Conservation (phyloP, 805 yeast genomes). For the Teunomyces tritomae region DNA sequence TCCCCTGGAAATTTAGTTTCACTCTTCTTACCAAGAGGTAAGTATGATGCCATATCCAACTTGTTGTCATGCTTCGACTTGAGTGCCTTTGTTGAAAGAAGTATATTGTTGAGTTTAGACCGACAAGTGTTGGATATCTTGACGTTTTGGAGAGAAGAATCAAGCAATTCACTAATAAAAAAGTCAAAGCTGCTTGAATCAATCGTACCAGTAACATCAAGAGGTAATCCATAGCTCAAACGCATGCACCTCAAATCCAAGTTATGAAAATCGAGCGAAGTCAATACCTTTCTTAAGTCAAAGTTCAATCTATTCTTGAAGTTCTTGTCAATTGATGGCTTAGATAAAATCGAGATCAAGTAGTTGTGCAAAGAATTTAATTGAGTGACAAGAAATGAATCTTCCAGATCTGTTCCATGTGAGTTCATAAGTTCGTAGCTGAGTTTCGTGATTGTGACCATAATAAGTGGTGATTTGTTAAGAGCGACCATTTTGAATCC, state of each 20-base stretch:
- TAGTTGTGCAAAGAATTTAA: constrained; percentile 73
- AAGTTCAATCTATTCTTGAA: constrained; percentile 73
- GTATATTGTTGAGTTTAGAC: constrained; percentile 51
- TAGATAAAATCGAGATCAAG: constrained; percentile 77
- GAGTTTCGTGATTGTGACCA: constrained; percentile 64
- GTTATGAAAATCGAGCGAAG: constrained; percentile 70
- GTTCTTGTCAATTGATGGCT: constrained; percentile 67
- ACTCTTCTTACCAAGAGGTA: constrained; percentile 5
- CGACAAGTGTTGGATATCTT: constrained; percentile 59
- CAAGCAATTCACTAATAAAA: constrained; percentile 29
- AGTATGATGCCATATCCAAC: constrained; percentile 5
- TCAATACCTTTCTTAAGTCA: constrained; percentile 74
- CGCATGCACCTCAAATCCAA: constrained; percentile 54
- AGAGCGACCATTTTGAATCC: constrained; percentile 54
- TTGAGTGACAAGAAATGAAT: constrained; percentile 41
- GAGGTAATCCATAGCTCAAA: constrained; percentile 32
- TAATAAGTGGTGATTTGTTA: constrained; percentile 64
- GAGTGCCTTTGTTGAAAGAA: constrained; percentile 35
- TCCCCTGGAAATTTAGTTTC: constrained; percentile 22
- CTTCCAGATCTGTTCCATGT: constrained; percentile 10
- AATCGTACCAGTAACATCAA: constrained; percentile 4
- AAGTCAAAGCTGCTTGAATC: constrained; percentile 20
- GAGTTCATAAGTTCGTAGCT: constrained; percentile 44
- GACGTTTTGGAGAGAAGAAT: constrained; percentile 26
- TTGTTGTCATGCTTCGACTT: constrained; percentile 5